phyloP scores from a whole-genome alignment of 1,284 basidiomycete species.

The Boletellus deceptivus region DNA sequence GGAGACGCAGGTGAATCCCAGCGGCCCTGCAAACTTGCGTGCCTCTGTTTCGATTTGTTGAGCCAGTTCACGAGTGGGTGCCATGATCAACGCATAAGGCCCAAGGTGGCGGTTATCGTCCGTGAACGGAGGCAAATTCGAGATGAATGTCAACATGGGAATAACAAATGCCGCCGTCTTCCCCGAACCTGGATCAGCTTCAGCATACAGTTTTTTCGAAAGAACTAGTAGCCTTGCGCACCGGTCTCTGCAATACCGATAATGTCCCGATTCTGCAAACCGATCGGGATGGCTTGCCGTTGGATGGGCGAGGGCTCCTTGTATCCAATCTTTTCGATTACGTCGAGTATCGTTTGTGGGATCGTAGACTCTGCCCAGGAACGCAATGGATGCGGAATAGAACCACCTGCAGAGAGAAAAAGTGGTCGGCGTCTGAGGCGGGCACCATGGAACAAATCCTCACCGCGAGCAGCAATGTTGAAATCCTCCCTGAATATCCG shows the following conservation, averaged over 20 bases:
- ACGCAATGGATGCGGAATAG: constrained; percentile 89
- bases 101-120: constrained; percentile 93
- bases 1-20: constrained; percentile 92
- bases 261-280: constrained; percentile 91
- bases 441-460: constrained; percentile 14
- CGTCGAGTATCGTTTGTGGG: constrained; percentile 73
- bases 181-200: constrained; percentile 75
- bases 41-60: constrained; percentile 96
- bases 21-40: constrained; percentile 82
- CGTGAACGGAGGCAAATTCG: constrained; percentile 76
- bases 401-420: constrained; percentile 61
- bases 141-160: constrained; percentile 95
- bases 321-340: constrained; percentile 92
- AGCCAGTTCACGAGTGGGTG: constrained; percentile 95
- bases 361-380: constrained; percentile 91
- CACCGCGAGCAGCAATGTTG: constrained; percentile 88
- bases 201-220: constrained; percentile 3
- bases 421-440: neutral
- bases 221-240: constrained; percentile 32
- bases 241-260: constrained; percentile 99
- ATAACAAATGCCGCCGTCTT: constrained; percentile 99
- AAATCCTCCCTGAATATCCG: constrained; percentile 99
- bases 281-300: constrained; percentile 97
- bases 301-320: constrained; percentile 97
- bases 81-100: constrained; percentile 91